Conservation (phyloP, 2,329 filamentous ascomycete species). For the Huntiella savannae region DNA sequence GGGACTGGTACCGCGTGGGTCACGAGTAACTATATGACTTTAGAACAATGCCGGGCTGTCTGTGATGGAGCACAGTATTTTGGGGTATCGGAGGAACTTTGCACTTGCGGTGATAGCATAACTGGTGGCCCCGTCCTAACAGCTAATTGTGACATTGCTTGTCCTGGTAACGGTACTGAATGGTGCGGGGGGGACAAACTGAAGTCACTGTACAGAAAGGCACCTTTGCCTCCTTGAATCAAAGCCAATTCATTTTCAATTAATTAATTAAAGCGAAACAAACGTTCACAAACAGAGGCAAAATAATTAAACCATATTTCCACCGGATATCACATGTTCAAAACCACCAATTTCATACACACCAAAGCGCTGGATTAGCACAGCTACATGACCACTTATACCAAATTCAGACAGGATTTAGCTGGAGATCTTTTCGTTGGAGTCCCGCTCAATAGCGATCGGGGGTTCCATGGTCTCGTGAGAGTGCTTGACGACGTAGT, state of each 20-base stretch:
- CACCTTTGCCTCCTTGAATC: slow-evolving; percentile 3
- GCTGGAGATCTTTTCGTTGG: not conserved
- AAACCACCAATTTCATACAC: not conserved
- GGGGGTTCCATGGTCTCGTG: not conserved
- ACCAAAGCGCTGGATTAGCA: not conserved
- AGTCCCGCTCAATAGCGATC: not conserved
- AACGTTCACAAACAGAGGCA: no score
- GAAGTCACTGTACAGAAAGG: slow-evolving; percentile 9
- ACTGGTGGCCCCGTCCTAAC: slow-evolving; percentile 2
- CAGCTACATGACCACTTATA: no score
- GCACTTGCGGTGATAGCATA: slow-evolving; percentile 4
- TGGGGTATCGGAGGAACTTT: slow-evolving; percentile 1
- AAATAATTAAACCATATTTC: not conserved
- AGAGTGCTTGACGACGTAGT: slow-evolving; percentile 6
- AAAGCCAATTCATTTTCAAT: not conserved
- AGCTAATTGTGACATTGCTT: slow-evolving; percentile 4
- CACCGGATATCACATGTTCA: not conserved
- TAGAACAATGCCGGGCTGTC: not conserved
- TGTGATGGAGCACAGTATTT: slow-evolving; percentile 7
- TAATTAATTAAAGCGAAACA: no score
- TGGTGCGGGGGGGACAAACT: slow-evolving; percentile 4
- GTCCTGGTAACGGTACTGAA: not conserved
- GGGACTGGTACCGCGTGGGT: no score
- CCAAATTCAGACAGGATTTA: not conserved
- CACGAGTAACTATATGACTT: not conserved